phyloP scores from a whole-genome alignment of 441 rosid species.

The Manihot esculenta region DNA sequence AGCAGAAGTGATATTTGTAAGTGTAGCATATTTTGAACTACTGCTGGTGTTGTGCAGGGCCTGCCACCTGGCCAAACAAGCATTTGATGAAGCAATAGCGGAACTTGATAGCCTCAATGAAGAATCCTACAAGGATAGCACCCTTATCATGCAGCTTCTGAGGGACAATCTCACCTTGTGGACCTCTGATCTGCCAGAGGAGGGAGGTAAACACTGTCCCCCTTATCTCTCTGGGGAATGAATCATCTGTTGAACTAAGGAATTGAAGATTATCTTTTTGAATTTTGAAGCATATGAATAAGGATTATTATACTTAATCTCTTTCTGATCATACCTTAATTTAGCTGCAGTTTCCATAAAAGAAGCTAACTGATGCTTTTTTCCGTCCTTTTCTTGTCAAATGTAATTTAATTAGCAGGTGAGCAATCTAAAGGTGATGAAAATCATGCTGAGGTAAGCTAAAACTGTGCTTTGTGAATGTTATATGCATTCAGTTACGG shows the following conservation, averaged over 20 bases:
- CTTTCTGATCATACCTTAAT: neutral
- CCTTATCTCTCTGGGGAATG: neutral
- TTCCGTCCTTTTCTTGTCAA: neutral
- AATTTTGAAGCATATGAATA: neutral
- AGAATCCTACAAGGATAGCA: constrained; percentile 82
- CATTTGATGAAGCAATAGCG: constrained; percentile 76
- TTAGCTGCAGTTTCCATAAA: too few species aligned
- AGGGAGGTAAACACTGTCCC: constrained; percentile 49
- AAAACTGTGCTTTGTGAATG: constrained; percentile 9
- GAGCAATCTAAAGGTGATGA: constrained; percentile 68
- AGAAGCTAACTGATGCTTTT: too few species aligned
- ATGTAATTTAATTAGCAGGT: constrained; percentile 39
- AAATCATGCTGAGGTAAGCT: constrained; percentile 52
- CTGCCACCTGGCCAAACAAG: constrained; percentile 78
- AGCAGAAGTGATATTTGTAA: constrained; percentile 4
- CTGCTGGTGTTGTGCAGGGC: constrained; percentile 45
- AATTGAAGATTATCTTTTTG: neutral
- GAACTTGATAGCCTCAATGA: constrained; percentile 78
- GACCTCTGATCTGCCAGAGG: constrained; percentile 73
- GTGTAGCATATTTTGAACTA: constrained; percentile 11
- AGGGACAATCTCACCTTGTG: constrained; percentile 76
- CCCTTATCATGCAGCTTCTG: constrained; percentile 81
- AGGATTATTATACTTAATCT: neutral
- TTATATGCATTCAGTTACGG: neutral
- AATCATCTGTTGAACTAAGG: neutral